Evolutionary conservation across 345 rosid genomes (phyloP), one percentile per base, ranked within the genome.

Genomic region (Combretum micranthum): DNA sequence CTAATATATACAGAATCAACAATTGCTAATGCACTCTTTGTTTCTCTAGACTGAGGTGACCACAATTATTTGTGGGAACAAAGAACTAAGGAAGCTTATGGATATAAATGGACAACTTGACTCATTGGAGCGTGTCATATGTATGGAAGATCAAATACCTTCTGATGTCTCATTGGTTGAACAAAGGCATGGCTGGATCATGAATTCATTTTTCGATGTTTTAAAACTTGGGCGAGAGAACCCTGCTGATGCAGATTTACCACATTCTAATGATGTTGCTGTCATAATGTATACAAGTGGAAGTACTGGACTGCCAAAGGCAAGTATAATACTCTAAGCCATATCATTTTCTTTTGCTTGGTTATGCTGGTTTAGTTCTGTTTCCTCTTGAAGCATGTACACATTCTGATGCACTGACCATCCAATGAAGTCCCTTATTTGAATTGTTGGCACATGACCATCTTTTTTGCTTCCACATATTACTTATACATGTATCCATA

Each of bases 261-360:
- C 99, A 13, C 69, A 75, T 63, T 47, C 90, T 57, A 76, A 82
- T 62, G 99, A 94, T 72, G 69, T 85, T 68, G 99, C 97, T 53
- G 95, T 94, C 60, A 85, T 94, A 63, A 90, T 94, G 99, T 94
- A 90, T 67, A 94, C 99, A 55, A 94, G 99, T 81, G 99, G 99
- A 59, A 90, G 99, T 72, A 87, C 97, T 63, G 96, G 99, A 25
- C 67, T 90, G 81, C 97, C 97, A 16, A 94, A 94, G 96, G 99
- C 90, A 65, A 57, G 80, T 66, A 68, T 49, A 50, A 26, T 32
- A 32, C 9, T 32, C 10, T 4, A 32, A 32, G 39, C 39, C 39
- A 11, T 32, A 7, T 42, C 57, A 54, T 37, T 54, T 54, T 2
- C 22, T 54, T 54, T 42, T 54, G 13, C 23, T 0, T 7, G 39